These are phyloP conservation scores for Spizellomyces punctatus DNA, from an alignment of 192 early-diverging fungal species.

Conservation along the genomic window DNA sequence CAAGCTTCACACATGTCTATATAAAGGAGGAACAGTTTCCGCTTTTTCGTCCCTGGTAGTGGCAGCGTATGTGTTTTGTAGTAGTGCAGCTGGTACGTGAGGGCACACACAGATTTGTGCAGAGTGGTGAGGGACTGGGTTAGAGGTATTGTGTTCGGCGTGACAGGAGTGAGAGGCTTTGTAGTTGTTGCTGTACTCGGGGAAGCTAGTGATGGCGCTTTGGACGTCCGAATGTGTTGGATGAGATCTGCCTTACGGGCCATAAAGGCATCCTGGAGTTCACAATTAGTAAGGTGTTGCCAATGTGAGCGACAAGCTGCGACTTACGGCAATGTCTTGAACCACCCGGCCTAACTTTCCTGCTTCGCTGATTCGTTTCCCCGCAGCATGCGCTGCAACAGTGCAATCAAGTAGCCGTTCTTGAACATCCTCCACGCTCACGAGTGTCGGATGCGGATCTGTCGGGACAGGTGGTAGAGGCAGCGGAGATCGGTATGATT, in stretches of 20 bases:
- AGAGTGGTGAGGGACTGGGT: conserved; percentile 4
- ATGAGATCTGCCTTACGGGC: conserved; percentile 9
- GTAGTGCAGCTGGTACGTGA: conserved; percentile 9
- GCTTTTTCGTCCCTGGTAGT: conserved; percentile 5
- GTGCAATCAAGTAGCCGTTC: background rate
- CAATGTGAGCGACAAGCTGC: background rate
- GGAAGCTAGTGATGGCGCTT: too few relatives aligned
- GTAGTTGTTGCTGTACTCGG: too few relatives aligned
- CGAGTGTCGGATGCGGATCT: background rate
- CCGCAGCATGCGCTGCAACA: background rate
- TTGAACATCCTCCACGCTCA: background rate
- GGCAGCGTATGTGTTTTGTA: conserved; percentile 26
- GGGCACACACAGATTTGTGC: conserved; percentile 7
- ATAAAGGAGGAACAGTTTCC: conserved; percentile 7
- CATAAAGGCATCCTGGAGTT: background rate
- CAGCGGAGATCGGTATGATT: background rate
- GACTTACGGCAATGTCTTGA: background rate
- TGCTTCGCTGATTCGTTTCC: background rate
- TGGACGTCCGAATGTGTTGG: background rate
- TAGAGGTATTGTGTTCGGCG: background rate
- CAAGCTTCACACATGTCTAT: conserved; percentile 14
- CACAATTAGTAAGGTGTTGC: background rate
- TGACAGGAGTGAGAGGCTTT: too few relatives aligned
- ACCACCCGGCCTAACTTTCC: background rate
- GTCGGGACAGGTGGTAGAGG: background rate